A percentile compares a stretch with the other conserved stretches of the same genome.
Evolutionary conservation across 148 eudicot genomes (phyloP).

Genomic region (Rhododendron vialii): DNA sequence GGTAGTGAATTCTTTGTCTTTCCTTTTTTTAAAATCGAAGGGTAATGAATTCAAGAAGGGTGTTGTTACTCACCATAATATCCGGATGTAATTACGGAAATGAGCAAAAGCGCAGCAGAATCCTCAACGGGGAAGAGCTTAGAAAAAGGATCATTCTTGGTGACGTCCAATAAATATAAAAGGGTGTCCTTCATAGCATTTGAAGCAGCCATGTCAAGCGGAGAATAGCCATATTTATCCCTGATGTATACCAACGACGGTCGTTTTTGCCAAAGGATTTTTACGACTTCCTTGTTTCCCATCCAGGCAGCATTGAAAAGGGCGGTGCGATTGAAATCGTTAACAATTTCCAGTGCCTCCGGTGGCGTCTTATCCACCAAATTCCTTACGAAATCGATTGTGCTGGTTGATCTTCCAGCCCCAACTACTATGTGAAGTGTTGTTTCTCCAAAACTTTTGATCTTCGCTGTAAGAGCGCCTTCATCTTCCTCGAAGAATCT

Average conservation of each 20-base stretch:
- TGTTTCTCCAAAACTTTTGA: neutral
- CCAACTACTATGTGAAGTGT: constrained; percentile 13
- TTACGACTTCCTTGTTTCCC: neutral
- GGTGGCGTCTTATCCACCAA: neutral
- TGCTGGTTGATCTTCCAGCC: neutral
- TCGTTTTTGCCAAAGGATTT: neutral
- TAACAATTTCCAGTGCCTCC: neutral
- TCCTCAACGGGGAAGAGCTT: neutral
- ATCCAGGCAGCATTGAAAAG: neutral
- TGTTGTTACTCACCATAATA: neutral
- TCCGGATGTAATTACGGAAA: neutral
- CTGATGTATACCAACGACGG: neutral
- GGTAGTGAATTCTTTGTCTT: too few species aligned
- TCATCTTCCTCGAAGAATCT: constrained; percentile 1
- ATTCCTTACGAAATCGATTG: constrained; percentile 13
- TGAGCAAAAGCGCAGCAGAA: neutral
- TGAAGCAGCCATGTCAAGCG: neutral
- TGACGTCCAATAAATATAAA: neutral
- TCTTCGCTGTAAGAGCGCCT: neutral
- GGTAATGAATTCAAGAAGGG: too few species aligned
- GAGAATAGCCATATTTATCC: neutral
- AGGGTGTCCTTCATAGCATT: neutral
- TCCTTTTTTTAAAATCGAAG: too few species aligned
- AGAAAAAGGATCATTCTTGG: neutral
- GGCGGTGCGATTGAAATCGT: neutral